Conservation (phyloP, 1,139 yeast species). For the Arxiozyma heterogenica region DNA sequence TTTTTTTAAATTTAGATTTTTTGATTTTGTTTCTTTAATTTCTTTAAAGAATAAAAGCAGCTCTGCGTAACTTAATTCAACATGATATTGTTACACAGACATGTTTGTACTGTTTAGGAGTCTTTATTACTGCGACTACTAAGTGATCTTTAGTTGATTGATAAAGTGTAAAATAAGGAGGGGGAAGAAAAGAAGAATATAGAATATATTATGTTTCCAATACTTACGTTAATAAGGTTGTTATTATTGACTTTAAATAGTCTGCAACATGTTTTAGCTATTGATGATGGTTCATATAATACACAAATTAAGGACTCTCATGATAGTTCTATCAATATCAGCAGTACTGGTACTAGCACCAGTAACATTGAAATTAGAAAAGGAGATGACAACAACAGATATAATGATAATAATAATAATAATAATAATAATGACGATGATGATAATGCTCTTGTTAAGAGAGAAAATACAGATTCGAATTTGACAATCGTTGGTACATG, state of each 20-base stretch:
- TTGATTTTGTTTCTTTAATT: background rate
- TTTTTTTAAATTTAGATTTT: too few relatives aligned
- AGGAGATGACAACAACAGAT: background rate
- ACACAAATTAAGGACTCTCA: background rate
- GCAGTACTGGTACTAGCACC: background rate
- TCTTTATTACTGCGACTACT: too few relatives aligned
- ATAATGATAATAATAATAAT: too few relatives aligned
- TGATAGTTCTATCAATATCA: background rate
- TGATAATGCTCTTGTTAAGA: slow-evolving; percentile 2
- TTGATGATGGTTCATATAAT: background rate
- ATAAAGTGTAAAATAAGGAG: background rate
- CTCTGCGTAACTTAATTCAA: too few relatives aligned
- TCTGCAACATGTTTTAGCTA: background rate
- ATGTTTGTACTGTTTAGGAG: too few relatives aligned
- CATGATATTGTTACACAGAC: too few relatives aligned
- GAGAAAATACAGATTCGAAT: background rate
- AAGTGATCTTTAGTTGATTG: background rate
- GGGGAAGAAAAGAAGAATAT: background rate
- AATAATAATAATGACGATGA: too few relatives aligned
- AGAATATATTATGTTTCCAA: background rate
- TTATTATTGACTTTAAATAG: background rate
- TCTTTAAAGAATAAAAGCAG: too few relatives aligned
- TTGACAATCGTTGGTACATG: slow-evolving; percentile 59
- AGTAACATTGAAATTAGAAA: background rate
- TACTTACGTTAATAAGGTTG: background rate